Evolutionary conservation across 2,329 filamentous ascomycete genomes (phyloP).

Genomic region (Paraphaeosphaeria sporulosa): DNA sequence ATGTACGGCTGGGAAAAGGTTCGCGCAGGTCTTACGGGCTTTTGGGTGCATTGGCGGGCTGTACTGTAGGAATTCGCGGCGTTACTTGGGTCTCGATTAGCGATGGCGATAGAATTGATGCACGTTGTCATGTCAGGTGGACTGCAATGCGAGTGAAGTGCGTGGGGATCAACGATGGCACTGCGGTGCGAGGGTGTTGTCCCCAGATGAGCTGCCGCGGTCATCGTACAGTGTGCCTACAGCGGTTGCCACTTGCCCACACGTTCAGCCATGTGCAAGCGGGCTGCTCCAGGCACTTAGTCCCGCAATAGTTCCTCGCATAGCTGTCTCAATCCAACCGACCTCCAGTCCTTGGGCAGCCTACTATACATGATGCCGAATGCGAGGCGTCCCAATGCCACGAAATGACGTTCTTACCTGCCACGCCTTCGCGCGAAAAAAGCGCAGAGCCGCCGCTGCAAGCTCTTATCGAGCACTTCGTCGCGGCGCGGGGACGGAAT

Average conservation of each 20-base stretch:
- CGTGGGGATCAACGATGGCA: neutral
- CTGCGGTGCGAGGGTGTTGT: neutral
- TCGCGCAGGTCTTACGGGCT: conserved; percentile 9
- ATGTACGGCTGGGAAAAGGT: conserved; percentile 20
- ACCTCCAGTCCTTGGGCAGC: too few relatives aligned
- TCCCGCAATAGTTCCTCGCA: too few relatives aligned
- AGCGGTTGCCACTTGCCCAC: neutral
- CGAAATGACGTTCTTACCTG: too few relatives aligned
- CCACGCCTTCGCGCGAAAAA: too few relatives aligned
- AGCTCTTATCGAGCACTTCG: too few relatives aligned
- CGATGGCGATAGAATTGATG: conserved; percentile 21
- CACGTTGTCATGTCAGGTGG: conserved; percentile 12
- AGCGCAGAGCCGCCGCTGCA: too few relatives aligned
- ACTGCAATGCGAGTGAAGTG: neutral
- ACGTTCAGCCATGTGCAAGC: too few relatives aligned
- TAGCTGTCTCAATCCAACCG: neutral
- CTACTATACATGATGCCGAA: too few relatives aligned
- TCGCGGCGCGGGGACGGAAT: too few relatives aligned
- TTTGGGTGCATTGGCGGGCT: conserved; percentile 19
- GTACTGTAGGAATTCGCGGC: conserved; percentile 34
- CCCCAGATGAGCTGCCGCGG: neutral
- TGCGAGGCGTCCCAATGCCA: too few relatives aligned
- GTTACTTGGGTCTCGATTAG: conserved; percentile 21
- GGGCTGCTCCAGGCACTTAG: too few relatives aligned
- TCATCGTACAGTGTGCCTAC: neutral